Evolutionary conservation across 345 rosid genomes (phyloP), one percentile per base, ranked within the genome.

Genomic region (Pugionium dolabratum): DNA sequence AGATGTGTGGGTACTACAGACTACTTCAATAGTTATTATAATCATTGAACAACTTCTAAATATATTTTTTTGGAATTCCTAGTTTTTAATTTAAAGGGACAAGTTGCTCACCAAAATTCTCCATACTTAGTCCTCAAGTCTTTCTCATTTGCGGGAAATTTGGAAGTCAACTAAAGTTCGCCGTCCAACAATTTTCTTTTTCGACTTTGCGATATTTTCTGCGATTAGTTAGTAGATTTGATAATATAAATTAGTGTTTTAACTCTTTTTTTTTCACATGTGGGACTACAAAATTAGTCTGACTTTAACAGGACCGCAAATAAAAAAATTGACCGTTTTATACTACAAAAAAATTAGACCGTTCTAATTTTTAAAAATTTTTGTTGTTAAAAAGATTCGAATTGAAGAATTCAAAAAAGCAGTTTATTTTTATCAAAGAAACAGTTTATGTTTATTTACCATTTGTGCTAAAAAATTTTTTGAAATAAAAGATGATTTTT

Each of bases 131-230:
- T 72, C 50, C 18, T 47, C 5, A 18, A 1, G 3, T 28, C 41
- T 57, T 65, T 72, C 70, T 27, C 70, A 72, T 57, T 64, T 56
- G 75, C 64, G 28, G 37, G 6, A 27, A 48, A 0, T 33, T 48
- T 7, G 76, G 30, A 41, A 43, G 55, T 65, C 61, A 52, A 51
- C 64, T 55, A 65, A 50, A 72, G 1, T 44, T 50, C 33, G 66
- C 71, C 47, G 28, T 11, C 45, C 11, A 53, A 34, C 29, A 1
- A 1, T 18, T 25, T 35, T 37, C 5, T 28, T 45, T 35, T 6
- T 61, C 30, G 0, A 54, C 25, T 40, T 5, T 42, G 26, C 7
- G 2, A 28, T 44, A 9, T 2, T 27, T 42, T 26, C 34, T n/a
- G 18, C 18, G 30, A 40, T 68, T 58, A 11, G 2, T 29, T 28